Base-by-base conservation (phyloP, 345 rosid species). In the Gossypium arboreum region DNA sequence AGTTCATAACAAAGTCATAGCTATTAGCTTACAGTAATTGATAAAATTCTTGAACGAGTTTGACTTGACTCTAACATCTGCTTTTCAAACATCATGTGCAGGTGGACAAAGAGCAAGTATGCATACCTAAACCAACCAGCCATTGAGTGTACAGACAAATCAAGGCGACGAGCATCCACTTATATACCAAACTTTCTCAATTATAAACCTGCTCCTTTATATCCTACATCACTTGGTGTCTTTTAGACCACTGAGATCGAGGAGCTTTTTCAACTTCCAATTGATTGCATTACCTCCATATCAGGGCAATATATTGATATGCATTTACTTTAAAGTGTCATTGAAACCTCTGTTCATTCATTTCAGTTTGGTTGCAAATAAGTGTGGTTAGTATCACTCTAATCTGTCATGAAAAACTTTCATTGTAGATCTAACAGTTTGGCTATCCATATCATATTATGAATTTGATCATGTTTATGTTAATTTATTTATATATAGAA, bases 61-160 rank as follows among this genome's bases (percentile, higher is more conserved):
- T 15, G 62, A 44, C 48, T 48, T 54, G 25, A 4, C 25, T 25
- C 58, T 61, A 1, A 27, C 48, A 16, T 52, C 25, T 73, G 64
- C 45, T 68, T 20, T 61, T 7, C 50, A 1, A 9, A 61, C 1
- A 10, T 17, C 48, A 6, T 80, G 75, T 44, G 87, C 89, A 94
- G 98, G 98, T 92, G 97, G 98, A 91, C 87, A 0, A 92, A 88
- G 91, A 92, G 98, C 87, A 94, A 88, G 79, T 94, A 90, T 50
- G 98, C 98, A 16, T 94, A 92, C 78, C 67, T 94, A 81, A 94
- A 92, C 89, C 96, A 94, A 50, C 97, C 98, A 0, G 94, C 91
- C 24, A 48, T 88, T n/a, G 85, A 79, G 54, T 76, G 90, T 16
- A 65, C 68, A 62, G 91, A 85, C 39, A 69, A 69, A 27, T 87